Conservation (phyloP, 805 yeast species). For the Nakazawaea ernobii region DNA sequence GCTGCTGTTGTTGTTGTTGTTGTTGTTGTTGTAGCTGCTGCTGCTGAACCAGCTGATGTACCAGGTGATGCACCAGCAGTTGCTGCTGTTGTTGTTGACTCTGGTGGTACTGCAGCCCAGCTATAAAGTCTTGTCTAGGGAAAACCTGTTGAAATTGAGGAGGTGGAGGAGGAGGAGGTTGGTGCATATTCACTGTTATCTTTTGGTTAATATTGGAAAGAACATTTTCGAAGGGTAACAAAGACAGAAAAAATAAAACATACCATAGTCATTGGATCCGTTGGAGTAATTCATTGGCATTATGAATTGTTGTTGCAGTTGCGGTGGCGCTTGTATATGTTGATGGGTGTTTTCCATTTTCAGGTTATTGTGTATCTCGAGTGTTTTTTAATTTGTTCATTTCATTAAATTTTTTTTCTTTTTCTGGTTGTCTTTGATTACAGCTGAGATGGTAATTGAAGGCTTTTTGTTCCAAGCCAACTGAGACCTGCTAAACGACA, state of each 20-base stretch:
- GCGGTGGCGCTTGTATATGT: background rate
- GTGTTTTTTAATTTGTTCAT: too few relatives aligned
- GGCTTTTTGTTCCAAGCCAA: too few relatives aligned
- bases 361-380: too few relatives aligned
- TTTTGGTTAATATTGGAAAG: background rate
- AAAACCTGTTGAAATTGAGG: background rate
- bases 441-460: too few relatives aligned
- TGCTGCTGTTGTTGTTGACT: conserved; percentile 3
- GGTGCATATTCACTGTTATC: background rate
- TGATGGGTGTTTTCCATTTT: too few relatives aligned
- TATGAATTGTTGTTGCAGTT: background rate
- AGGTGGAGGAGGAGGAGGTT: background rate
- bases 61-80: background rate
- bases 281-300: conserved; percentile 1
- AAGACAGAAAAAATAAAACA: background rate
- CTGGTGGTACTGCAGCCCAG: conserved; percentile 3
- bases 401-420: too few relatives aligned
- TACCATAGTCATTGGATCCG: conserved; percentile 1
- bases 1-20: background rate
- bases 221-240: background rate
- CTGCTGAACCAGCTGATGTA: conserved; percentile 2
- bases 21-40: conserved; percentile 1
- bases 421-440: too few relatives aligned
- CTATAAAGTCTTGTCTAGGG: conserved; percentile 4
- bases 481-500: too few relatives aligned